Base-by-base conservation (phyloP, 192 early-diverging fungal species). In the Phlyctochytrium planicorne region DNA sequence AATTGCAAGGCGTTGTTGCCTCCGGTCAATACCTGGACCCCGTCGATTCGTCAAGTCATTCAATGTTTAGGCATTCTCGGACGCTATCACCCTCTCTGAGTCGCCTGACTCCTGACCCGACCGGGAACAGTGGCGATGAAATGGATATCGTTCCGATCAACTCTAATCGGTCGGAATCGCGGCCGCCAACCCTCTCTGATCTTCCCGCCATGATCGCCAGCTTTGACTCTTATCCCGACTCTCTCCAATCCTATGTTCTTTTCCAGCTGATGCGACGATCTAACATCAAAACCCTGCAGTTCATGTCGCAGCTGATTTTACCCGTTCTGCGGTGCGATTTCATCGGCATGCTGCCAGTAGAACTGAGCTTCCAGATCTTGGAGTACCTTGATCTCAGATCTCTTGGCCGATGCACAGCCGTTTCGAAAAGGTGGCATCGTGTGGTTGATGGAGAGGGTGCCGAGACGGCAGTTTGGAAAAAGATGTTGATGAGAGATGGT, bases 321-420 rank as follows among this genome's bases (percentile, higher is more conserved):
- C 93, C 97, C 1, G 88, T 90, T 17, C 82, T 98, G 68, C 93
- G 94, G 67, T 87, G 91, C 68, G 95, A 99, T 79, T 96, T 97
- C 77, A 62, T 99, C 4, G 84, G 82, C 4, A 34, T 70, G 31
- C 56, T 82, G 31, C 76, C 81, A 4, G 75, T 80, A 12, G 83
- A 85, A 53, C 71, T 85, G 16, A 53, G 65, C 3, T 83, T 90
- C 53, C 88, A 93, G 59, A 87, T 98, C 71, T 83, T 98, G 24
- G 76, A 82, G 27, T 93, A 90, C 66, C 80, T 99, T 67, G 97
- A 96, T 63, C 79, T 90, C 3, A 76, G 81, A 30, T 85, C 91
- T 53, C 79, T 99, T 31, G 89, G 89, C 52, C 86, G 87, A 17
- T 90, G 91, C 20, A 83, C 90, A n/a, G 87, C 87, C 33, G 97